Conservation (phyloP, 768 basidiomycete species). For the Macrolepiota dolichaula region DNA sequence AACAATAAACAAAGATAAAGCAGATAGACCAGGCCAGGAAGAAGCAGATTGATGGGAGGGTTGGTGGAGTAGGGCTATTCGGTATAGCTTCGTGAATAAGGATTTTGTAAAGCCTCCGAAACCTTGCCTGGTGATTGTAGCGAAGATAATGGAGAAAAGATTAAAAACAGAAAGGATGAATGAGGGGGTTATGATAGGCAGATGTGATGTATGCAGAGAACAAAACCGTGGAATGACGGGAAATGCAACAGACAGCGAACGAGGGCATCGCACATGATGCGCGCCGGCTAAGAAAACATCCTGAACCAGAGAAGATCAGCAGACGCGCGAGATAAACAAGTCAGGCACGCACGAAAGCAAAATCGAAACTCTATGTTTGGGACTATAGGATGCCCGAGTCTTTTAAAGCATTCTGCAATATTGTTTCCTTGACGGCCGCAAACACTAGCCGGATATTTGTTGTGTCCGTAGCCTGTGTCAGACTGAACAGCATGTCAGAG, state of each 20-base stretch:
- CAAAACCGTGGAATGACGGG: neutral
- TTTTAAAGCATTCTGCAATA: constrained; percentile 82
- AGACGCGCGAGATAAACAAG: neutral
- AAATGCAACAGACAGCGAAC: neutral
- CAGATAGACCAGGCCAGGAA: neutral
- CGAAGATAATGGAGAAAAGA: neutral
- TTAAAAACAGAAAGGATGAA: neutral
- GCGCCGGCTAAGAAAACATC: neutral
- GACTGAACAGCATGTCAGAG: constrained; percentile 37
- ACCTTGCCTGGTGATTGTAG: neutral
- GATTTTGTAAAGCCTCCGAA: neutral
- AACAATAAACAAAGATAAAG: neutral
- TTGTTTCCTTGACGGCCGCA: constrained; percentile 91
- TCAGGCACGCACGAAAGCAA: constrained; percentile 3
- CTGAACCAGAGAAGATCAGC: neutral
- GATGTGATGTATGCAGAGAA: constrained; percentile 3
- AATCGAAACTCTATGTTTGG: neutral
- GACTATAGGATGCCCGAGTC: constrained; percentile 74
- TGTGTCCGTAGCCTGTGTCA: constrained; percentile 89
- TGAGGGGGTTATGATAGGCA: neutral
- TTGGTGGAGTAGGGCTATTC: neutral
- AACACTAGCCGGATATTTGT: constrained; percentile 80
- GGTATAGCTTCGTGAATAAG: neutral
- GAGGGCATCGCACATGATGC: neutral
- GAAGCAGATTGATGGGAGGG: neutral